These are phyloP conservation scores for Ailanthus altissimus DNA, from an alignment of 345 rosid genomes.

Conservation along the genomic window DNA sequence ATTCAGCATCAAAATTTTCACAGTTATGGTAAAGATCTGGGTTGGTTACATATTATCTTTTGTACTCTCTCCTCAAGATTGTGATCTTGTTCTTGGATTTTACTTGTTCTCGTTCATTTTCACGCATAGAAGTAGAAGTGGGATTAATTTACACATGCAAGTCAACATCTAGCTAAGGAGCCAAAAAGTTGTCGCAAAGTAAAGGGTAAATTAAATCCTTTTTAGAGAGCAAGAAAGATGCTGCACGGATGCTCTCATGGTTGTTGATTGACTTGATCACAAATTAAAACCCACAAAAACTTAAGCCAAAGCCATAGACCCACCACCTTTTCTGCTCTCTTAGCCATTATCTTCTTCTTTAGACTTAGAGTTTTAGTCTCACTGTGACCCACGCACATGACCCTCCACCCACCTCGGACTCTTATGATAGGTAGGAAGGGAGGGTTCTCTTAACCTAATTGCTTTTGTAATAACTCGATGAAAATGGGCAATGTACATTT, in stretches of 20 bases:
- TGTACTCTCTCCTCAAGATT: neutral
- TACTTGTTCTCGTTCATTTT: constrained; percentile 20
- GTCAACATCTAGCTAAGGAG: constrained; percentile 37
- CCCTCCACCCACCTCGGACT: constrained; percentile 36
- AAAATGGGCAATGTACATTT: constrained; percentile 32
- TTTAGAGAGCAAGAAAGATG: constrained; percentile 38
- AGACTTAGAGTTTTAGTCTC: constrained; percentile 13
- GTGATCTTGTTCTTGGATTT: too few relatives aligned
- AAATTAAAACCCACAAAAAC: constrained; percentile 9
- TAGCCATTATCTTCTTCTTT: constrained; percentile 9
- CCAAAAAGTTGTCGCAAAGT: constrained; percentile 28
- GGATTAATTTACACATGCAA: constrained; percentile 23
- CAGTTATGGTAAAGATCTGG: constrained; percentile 1
- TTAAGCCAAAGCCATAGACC: neutral
- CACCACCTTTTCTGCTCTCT: constrained; percentile 7
- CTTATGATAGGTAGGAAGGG: constrained; percentile 27
- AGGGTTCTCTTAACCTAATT: constrained; percentile 28
- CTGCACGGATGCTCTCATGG: constrained; percentile 33
- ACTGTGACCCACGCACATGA: constrained; percentile 29
- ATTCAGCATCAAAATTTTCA: too few relatives aligned
- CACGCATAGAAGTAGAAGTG: constrained; percentile 23
- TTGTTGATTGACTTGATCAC: constrained; percentile 25
- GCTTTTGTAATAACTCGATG: constrained; percentile 21
- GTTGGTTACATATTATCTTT: neutral
- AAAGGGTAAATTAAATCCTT: constrained; percentile 28